Base-by-base conservation (phyloP, 805 yeast species). In the Candida piceae region DNA sequence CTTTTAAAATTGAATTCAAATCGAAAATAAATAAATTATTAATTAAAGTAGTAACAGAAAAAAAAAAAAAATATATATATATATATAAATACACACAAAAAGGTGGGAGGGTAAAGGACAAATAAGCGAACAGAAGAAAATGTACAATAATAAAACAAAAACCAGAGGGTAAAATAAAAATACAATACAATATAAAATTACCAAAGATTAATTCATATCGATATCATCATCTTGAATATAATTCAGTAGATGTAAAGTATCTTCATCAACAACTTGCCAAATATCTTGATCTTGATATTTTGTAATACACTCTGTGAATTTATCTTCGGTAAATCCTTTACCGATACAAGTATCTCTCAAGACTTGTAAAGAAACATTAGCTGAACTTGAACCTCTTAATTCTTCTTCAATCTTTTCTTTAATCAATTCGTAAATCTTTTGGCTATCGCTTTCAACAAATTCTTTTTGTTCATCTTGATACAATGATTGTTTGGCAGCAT, bases 401-500 rank as follows among this genome's bases (percentile, higher is more conserved):
- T 52, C 57, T 8, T 43, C 45, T 17, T 51, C 52, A 26, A 57
- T 49, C 16, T 63, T 55, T 9, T 67, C 66, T 46, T 80, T 76
- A 47, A 89, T 78, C 47, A 84, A 73, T 49, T 79, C 79, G 60
- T 74, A 85, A 33, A 89, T 80, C 55, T 73, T 77, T 10, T 94
- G 74, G 4, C 78, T 70, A 7, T 79, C 72, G 35, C 84, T 73
- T 51, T 85, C 94, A 44, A 77, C 85, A 28, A 68, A 61, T 20
- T 63, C 65, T 13, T 55, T 62, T 42, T 64, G 67, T 32, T 70
- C 75, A 29, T 74, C 76, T 30, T 73, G 69, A 45, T 74, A 74
- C 51, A 90, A 70, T 7, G 96, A 83, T 40, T 83, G 78, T 62
- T 89, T 85, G n/a, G 96, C 86, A 11, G 85, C 95, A 50, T 81